These are phyloP conservation scores for Eucalyptus erythrocorys DNA, from an alignment of 345 rosid genomes.

Conservation along the genomic window DNA sequence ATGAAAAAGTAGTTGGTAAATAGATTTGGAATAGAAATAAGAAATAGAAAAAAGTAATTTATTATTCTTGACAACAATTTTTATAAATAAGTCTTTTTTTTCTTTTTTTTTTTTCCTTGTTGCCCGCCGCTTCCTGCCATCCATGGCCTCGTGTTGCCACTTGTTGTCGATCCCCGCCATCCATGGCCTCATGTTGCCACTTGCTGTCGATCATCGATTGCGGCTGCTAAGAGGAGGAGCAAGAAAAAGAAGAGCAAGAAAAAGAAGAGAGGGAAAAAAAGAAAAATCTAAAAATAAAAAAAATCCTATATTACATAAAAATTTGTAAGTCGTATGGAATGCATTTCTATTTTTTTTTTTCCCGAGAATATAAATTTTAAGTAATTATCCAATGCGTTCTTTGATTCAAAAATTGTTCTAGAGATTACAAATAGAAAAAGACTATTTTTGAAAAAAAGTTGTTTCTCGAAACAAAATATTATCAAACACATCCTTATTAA, in stretches of 20 bases:
- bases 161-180: rapidly evolving
- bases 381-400: rapidly evolving
- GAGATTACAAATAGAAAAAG: too few relatives aligned
- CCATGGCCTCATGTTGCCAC: rapidly evolving
- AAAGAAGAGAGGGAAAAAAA: too few relatives aligned
- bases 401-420: rapidly evolving
- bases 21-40: too few relatives aligned
- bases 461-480: rapidly evolving
- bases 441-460: too few relatives aligned
- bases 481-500: rapidly evolving
- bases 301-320: too few relatives aligned
- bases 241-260: too few relatives aligned
- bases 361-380: rapidly evolving
- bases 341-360: rapidly evolving
- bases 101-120: too few relatives aligned
- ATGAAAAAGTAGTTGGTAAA: too few relatives aligned
- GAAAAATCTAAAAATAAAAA: too few relatives aligned
- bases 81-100: too few relatives aligned
- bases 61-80: rapidly evolving
- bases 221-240: rapidly evolving
- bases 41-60: too few relatives aligned
- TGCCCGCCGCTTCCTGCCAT: rapidly evolving
- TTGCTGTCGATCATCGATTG: rapidly evolving
- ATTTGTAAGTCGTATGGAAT: rapidly evolving
- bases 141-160: rapidly evolving